These are phyloP conservation scores for Pythium utonaiense DNA, from an alignment of 352 stramenopile species.

Conservation along the genomic window DNA sequence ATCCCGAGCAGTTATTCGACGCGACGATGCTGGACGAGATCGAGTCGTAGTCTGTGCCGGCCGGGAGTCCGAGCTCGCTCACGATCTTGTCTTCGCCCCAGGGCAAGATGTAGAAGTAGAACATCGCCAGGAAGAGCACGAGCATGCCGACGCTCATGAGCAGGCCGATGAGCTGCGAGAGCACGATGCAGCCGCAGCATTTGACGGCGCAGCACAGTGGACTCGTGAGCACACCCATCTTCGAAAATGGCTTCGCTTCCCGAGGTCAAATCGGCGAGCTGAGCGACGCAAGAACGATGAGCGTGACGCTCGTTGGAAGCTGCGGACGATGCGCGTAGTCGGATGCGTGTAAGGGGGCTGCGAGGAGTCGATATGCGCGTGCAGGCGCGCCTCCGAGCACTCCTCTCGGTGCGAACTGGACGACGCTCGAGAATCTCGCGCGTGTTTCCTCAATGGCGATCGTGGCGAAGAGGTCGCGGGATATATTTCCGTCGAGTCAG, in stretches of 20 bases:
- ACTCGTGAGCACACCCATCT: constrained; percentile 35
- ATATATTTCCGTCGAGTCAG: constrained; percentile 11
- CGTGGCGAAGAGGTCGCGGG: background rate
- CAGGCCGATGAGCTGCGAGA: constrained; percentile 66
- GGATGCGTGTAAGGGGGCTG: background rate
- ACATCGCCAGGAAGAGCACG: constrained; percentile 47
- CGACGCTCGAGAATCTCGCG: too few species aligned
- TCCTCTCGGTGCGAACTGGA: too few species aligned
- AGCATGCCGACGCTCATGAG: constrained; percentile 53
- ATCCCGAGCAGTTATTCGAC: constrained; percentile 78
- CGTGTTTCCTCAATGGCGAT: constrained; percentile 16
- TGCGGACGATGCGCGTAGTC: background rate
- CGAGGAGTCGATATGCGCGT: background rate
- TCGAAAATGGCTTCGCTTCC: background rate
- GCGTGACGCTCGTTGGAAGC: background rate
- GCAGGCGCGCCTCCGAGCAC: background rate
- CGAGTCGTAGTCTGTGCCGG: constrained; percentile 44
- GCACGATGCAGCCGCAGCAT: constrained; percentile 73
- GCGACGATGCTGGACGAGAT: constrained; percentile 47
- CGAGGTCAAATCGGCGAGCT: background rate
- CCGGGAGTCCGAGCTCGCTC: constrained; percentile 38
- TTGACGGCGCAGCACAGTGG: constrained; percentile 53
- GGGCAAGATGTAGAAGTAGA: constrained; percentile 67
- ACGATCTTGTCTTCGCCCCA: constrained; percentile 79
- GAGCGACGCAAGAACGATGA: background rate